Base-by-base conservation (phyloP, 2,329 filamentous ascomycete genomes). In the Pseudogymnoascus sp. region DNA sequence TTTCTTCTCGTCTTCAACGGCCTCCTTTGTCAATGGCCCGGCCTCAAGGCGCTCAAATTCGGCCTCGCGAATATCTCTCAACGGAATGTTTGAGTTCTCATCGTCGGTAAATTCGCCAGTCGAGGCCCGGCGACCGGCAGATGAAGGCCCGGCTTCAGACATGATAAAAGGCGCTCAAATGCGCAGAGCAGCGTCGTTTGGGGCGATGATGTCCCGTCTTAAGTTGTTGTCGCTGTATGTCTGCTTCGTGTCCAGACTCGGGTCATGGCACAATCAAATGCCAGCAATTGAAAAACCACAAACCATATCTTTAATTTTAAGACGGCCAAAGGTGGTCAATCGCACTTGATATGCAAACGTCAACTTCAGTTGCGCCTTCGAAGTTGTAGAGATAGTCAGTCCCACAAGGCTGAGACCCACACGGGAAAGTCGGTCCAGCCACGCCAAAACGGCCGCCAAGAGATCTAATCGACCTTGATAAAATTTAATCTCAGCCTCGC, bases 401-500 rank as follows among this genome's bases (percentile, higher is more conserved):
- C 51, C 29, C 51, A 57, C 51, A 57, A 57, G 51, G 51, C 51
- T 57, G 51, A 57, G 51, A 18, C 29, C 29, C 51, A 57, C 51
- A 36, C 29, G 51, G 51, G 51, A 57, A 54, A 57, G 51, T 57
- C 51, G 51, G 16, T 21, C 51, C 51, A 57, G 51, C 29, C 51
- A 16, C 29, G 29, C 51, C 29, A 57, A 57, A 42, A 57, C 34
- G 6, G 11, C n/a, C 51, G 51, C 51, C 51, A 36, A 57, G 51
- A 57, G 51, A 57, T 57, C 51, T 57, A 57, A 57, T 57, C 51
- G 51, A 57, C 29, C 29, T 8, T 57, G 51, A 57, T 57, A 57
- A 57, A 62, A 60, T 31, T 51, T 8, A 34, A 47, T 62, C 45
- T 51, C 39, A 62, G 61, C 61, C 39, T 57, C 18, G 39, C 29